Evolutionary conservation across 306 rosid genomes (phyloP).

Genomic region (apple (Malus domestica)): ASM211411v1 NC_041804.1:1607001-1607500

Average conservation of each 20-base stretch:
- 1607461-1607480: constrained; percentile 27
- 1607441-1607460: constrained; percentile 37
- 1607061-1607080: constrained; percentile 45
- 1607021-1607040: constrained; percentile 32
- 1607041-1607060: constrained; percentile 51
- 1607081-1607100: constrained; percentile 6
- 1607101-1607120: constrained; percentile 2
- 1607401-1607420: constrained; percentile 31
- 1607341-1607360: constrained; percentile 32
- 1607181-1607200: constrained; percentile 40
- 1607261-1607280: constrained; percentile 34
- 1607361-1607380: constrained; percentile 35
- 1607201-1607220: constrained; percentile 43
- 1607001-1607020: constrained; percentile 28
- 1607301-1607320: constrained; percentile 47
- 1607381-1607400: constrained; percentile 31
- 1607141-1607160: constrained; percentile 52
- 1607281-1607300: constrained; percentile 50
- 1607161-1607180: constrained; percentile 16
- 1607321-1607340: constrained; percentile 46
- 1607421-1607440: constrained; percentile 35
- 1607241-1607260: constrained; percentile 7
- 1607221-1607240: constrained; percentile 37
- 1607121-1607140: constrained; percentile 49
- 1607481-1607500: constrained; percentile 44